These are phyloP conservation scores for Colletotrichum sp. DNA, from an alignment of 2,329 filamentous ascomycete species.

Conservation along the genomic window DNA sequence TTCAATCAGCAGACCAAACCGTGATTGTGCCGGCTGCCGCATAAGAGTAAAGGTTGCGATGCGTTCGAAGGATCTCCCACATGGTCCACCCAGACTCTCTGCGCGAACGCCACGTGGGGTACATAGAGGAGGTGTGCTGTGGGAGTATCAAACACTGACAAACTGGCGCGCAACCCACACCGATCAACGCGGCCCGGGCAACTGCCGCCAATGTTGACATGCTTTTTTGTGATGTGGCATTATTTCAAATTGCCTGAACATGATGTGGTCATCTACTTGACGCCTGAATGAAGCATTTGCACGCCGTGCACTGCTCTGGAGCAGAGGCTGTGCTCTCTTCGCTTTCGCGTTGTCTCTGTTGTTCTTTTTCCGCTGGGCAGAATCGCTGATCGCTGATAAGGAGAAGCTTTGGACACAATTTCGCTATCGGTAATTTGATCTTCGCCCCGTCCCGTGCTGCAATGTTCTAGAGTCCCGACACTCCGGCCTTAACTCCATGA, in stretches of 20 bases:
- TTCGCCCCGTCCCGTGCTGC: not conserved
- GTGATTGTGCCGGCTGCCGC: not conserved
- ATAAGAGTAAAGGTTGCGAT: not conserved
- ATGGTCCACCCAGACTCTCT: not conserved
- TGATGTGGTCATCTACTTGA: not conserved
- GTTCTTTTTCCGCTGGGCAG: not conserved
- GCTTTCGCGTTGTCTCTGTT: not conserved
- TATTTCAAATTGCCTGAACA: not conserved
- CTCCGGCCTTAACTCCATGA: not conserved
- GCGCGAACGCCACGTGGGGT: not conserved
- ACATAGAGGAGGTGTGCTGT: not conserved
- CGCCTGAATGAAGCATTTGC: not conserved
- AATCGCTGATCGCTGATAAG: not conserved
- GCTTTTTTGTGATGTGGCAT: not conserved
- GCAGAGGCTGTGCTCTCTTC: not conserved
- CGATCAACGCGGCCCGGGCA: not conserved
- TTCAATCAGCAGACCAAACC: not conserved
- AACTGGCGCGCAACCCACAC: not conserved
- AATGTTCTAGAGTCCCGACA: not conserved
- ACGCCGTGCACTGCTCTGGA: not conserved
- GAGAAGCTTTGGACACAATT: not conserved
- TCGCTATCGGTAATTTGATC: slow-evolving; percentile 5
- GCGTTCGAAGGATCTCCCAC: not conserved
- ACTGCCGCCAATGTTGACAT: not conserved
- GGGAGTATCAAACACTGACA: not conserved